Conservation (phyloP, 495 filamentous ascomycete species). For the Aspergillus indologenus region DNA sequence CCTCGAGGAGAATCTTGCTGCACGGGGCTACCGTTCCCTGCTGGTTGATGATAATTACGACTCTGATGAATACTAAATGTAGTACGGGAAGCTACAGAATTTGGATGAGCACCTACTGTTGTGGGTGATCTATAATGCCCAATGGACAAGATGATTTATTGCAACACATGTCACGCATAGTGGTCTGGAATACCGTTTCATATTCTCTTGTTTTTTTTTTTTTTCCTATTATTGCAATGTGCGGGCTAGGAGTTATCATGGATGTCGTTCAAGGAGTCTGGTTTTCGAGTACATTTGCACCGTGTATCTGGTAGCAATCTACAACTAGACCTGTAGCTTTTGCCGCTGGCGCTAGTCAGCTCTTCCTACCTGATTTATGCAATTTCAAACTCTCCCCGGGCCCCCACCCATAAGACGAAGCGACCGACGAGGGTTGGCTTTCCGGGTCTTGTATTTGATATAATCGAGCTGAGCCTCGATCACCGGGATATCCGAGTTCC, state of each 20-base stretch:
- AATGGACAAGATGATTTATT: neutral
- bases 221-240: neutral
- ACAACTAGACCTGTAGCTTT: too few species aligned
- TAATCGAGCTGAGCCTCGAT: too few species aligned
- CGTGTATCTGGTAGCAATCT: too few species aligned
- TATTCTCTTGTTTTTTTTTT: neutral
- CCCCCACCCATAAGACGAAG: too few species aligned
- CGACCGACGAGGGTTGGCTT: too few species aligned
- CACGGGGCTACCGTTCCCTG: conserved; percentile 48
- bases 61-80: conserved; percentile 48
- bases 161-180: neutral
- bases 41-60: conserved; percentile 51
- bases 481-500: too few species aligned
- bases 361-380: too few species aligned
- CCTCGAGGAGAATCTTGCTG: conserved; percentile 75
- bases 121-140: neutral
- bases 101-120: neutral
- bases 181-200: neutral
- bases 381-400: too few species aligned
- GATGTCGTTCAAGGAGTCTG: too few species aligned
- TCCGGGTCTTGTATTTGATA: too few species aligned
- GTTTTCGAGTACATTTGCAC: too few species aligned
- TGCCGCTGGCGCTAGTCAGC: too few species aligned
- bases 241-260: neutral
- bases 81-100: neutral